A percentile compares a stretch with the other conserved stretches of the same genome.
These are phyloP conservation scores for Zalaria sp. DNA, from an alignment of 2,329 filamentous ascomycete genomes.

Conservation along the genomic window DNA sequence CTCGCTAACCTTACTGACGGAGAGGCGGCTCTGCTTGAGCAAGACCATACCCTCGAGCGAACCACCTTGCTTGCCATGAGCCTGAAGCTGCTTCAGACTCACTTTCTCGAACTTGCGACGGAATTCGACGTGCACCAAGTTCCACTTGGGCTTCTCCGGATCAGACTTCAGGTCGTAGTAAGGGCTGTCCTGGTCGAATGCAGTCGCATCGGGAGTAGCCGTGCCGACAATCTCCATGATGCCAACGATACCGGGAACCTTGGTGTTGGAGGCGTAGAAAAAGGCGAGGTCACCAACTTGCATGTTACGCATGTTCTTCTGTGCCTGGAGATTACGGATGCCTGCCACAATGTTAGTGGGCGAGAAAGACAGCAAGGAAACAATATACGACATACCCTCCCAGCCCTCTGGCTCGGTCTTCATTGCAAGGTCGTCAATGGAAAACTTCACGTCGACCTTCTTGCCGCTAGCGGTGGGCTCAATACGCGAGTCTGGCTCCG, in stretches of 20 bases:
- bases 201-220: constrained; percentile 62
- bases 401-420: constrained; percentile 71
- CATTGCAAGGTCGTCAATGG: constrained; percentile 73
- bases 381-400: constrained; percentile 53
- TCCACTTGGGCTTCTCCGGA: constrained; percentile 60
- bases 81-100: constrained; percentile 56
- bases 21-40: constrained; percentile 67
- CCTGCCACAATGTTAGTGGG: constrained; percentile 19
- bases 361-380: background rate
- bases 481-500: constrained; percentile 67
- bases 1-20: constrained; percentile 55
- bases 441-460: constrained; percentile 78
- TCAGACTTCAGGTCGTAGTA: constrained; percentile 71
- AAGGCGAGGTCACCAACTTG: constrained; percentile 83
- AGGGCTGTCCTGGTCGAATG: constrained; percentile 55
- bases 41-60: constrained; percentile 50
- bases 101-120: constrained; percentile 69
- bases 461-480: constrained; percentile 57
- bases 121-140: constrained; percentile 77
- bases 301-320: constrained; percentile 87
- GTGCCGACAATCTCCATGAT: constrained; percentile 62
- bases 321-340: constrained; percentile 42
- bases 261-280: constrained; percentile 94
- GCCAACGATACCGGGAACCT: constrained; percentile 64
- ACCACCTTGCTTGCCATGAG: constrained; percentile 43